phyloP scores from a whole-genome alignment of 1,139 yeast genomes.

The Hansenula anomala region DNA sequence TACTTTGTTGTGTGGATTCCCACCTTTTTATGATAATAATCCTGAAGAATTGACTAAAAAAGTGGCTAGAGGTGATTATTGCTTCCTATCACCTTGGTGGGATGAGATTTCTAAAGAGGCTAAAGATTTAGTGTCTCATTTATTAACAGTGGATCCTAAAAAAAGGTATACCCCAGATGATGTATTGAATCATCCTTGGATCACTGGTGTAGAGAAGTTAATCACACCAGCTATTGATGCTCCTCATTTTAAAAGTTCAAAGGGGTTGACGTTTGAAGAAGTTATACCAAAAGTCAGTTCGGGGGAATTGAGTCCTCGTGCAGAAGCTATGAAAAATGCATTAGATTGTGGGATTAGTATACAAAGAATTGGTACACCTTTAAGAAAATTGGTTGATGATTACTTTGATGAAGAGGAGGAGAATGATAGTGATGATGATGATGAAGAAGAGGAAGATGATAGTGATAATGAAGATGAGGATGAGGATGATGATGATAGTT shows the following conservation, averaged over 20 bases:
- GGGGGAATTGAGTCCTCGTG: conserved; percentile 18
- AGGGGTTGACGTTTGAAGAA: conserved; percentile 21
- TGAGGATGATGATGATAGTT: conserved; percentile 8
- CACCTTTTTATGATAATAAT: conserved; percentile 91
- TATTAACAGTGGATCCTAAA: conserved; percentile 80
- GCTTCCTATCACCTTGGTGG: conserved; percentile 94
- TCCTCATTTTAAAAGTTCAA: conserved; percentile 14
- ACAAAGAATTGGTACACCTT: conserved; percentile 64
- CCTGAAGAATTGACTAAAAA: conserved; percentile 75
- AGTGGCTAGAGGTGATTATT: conserved; percentile 79
- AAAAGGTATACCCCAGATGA: conserved; percentile 75
- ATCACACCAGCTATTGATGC: conserved; percentile 66
- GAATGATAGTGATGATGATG: conserved; percentile 13
- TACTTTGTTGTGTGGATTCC: conserved; percentile 89
- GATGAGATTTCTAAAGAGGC: conserved; percentile 84
- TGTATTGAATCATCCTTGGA: conserved; percentile 83
- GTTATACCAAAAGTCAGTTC: conserved; percentile 12
- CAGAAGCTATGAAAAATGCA: conserved; percentile 38
- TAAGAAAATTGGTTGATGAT: conserved; percentile 18
- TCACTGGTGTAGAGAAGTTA: conserved; percentile 16
- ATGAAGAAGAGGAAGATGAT: conserved; percentile 18
- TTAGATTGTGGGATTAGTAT: conserved; percentile 93
- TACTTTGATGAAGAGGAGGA: conserved; percentile 23
- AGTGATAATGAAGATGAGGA: conserved; percentile 14
- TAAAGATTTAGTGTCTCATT: conserved; percentile 67